Base-by-base conservation (phyloP, 1,139 yeast genomes). In the Diutina neorugosa region DNA sequence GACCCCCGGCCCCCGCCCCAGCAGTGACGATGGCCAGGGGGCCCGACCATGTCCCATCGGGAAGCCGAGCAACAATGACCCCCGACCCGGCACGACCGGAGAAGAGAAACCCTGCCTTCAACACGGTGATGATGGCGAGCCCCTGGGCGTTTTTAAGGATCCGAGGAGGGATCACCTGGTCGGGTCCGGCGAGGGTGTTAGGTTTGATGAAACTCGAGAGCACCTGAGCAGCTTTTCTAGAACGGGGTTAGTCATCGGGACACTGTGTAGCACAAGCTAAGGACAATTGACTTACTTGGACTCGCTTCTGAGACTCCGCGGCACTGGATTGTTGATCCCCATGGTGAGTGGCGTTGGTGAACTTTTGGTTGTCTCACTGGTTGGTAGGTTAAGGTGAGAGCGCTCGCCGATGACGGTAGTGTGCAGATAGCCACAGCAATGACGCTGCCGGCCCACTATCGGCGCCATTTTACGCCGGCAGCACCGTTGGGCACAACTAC, bases 1-100 rank as follows among this genome's bases (percentile, higher is more conserved):
- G 95, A 47, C 98, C 98, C 55, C 98, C 98, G 4, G 94, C 97
- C 63, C 98, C 98, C 2, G 97, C 98, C 61, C 98, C 98, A 1
- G 96, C 98, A 25, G 97, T 87, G 52, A 83, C 84, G 61, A 93
- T 86, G 9, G 97, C 98, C 2, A 96, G 85, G 1, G 98, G 98
- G 0, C 98, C 94, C n/a, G 97, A 89, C 98, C 98, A 93, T 0
- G 83, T 69, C 1, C 98, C 98, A 68, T 93, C 98, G 1, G 94
- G 94, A 53, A 93, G 76, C 57, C 98, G 76, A 6, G 98, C 96
- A 31, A 93, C 94, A 58, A 93, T 86, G 41, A 93, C 89, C 57
- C 98, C 98, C 1, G 96, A 88, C 23, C 98, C 98, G 1, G 97
- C 98, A 66, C 98, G 81, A 40, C 98, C 98, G 3, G 96, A 87